These are phyloP conservation scores for Rhodocollybia butyracea DNA, from an alignment of 768 basidiomycete genomes.

Conservation along the genomic window DNA sequence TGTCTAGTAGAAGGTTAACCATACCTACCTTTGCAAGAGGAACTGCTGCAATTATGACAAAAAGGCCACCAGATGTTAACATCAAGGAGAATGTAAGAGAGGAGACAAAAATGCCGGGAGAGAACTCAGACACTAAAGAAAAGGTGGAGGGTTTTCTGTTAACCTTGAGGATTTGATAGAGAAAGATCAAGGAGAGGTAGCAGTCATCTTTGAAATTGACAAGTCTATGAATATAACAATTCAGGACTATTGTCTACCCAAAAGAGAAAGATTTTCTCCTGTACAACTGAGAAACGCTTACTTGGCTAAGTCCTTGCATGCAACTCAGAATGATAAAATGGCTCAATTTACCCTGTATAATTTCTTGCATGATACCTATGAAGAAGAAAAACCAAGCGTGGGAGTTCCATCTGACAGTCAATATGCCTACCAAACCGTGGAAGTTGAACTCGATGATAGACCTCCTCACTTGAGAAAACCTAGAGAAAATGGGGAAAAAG, in stretches of 20 bases:
- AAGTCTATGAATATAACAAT: not conserved
- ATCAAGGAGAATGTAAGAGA: not conserved
- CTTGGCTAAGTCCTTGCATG: not conserved
- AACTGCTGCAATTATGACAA: not conserved
- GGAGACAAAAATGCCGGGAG: not conserved
- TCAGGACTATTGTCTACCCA: not conserved
- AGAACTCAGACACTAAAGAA: not conserved
- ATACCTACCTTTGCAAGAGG: slow-evolving; percentile 1
- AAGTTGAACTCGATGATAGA: too few relatives aligned
- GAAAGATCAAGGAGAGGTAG: slow-evolving; percentile 9
- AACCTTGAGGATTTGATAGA: slow-evolving; percentile 6
- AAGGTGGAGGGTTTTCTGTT: slow-evolving; percentile 2
- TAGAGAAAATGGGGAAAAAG: too few relatives aligned
- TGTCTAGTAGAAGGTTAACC: not conserved
- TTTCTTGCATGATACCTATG: too few relatives aligned
- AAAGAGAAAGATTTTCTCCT: not conserved
- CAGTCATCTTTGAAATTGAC: not conserved
- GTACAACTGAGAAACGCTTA: slow-evolving; percentile 1
- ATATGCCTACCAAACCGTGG: too few relatives aligned
- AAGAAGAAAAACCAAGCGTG: too few relatives aligned
- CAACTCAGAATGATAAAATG: not conserved
- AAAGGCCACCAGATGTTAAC: too few relatives aligned
- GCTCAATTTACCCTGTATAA: too few relatives aligned
- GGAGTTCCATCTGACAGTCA: too few relatives aligned
- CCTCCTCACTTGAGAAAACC: too few relatives aligned